Base-by-base conservation (phyloP, 306 rosid genomes). In the Lupinus albus region DNA sequence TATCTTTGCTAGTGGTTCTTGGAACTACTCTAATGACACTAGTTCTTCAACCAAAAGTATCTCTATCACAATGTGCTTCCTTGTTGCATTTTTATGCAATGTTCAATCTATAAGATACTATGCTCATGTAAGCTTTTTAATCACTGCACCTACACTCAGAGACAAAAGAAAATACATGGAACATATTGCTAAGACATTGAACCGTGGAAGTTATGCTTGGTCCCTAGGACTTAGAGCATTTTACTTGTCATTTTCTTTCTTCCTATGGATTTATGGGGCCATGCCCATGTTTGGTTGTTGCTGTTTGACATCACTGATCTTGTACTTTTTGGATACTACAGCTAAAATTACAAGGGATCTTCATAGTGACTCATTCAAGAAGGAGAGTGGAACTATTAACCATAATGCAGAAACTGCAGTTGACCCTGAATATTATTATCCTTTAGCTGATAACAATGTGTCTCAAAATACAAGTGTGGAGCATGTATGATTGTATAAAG, bases 241-340 rank as follows among this genome's bases (percentile, higher is more conserved):
- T 74, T 89, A 87, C 76, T 39, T 92, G 36, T 92, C 98, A 28
- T 87, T 92, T 68, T 84, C 95, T 47, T 86, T 87, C 85, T 82
- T 92, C 84, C 89, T 92, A 4, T 92, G 92, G 98, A 87, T 89
- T 39, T 89, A 85, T 70, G 96, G 96, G 0, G 91, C 98, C 16
- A 87, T 92, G 8, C 87, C 92, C 21, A 92, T 92, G 95, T 78
- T 92, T 72, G 78, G 52, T 38, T 85, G 92, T 51, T 85, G 89
- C 72, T 76, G 89, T 55, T 47, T 89, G 59, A 84, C 88, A 72
- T 67, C 79, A 6, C 71, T 77, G 21, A 38, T 73, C 63, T 84
- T 92, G 59, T 92, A 84, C 77, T 87, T 89, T 81, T 79, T 87
- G 84, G 95, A 92, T 76, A 89, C 95, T 25, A 86, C 95, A 13